Percentiles rank a stretch among this genome's conserved stretches.
Conservation (phyloP, 805 yeast genomes). For the Myxozyma lipomycoides region DNA sequence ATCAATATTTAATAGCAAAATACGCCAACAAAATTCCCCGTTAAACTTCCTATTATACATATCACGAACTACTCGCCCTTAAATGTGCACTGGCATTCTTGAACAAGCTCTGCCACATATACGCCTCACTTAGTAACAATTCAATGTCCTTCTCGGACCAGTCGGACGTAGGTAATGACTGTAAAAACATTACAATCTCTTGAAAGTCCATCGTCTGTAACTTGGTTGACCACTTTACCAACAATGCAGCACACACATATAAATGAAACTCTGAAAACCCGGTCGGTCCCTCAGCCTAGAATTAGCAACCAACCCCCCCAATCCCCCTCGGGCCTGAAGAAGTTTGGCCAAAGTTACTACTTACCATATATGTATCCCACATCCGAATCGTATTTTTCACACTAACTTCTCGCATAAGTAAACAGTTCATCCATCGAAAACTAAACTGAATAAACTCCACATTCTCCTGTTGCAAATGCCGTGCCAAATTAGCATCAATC, state of each 20-base stretch:
- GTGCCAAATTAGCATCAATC: constrained; percentile 68
- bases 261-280: constrained; percentile 92
- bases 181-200: constrained; percentile 86
- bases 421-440: constrained; percentile 98
- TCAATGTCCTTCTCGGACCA: constrained; percentile 93
- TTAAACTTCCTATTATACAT: neutral
- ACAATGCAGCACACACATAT: constrained; percentile 95
- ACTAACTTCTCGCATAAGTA: constrained; percentile 87
- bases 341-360: too few species aligned
- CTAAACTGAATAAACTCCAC: constrained; percentile 95
- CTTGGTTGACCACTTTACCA: constrained; percentile 79
- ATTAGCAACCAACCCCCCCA: too few species aligned
- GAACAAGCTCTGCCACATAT: constrained; percentile 90
- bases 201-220: constrained; percentile 86
- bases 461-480: constrained; percentile 73
- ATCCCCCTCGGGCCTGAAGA: too few species aligned
- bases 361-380: constrained; percentile 87
- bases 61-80: neutral
- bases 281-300: constrained; percentile 43
- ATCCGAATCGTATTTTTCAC: constrained; percentile 76
- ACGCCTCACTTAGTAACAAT: constrained; percentile 89
- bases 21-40: neutral
- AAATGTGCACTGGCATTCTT: constrained; percentile 88
- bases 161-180: constrained; percentile 76
- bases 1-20: neutral